Base-by-base conservation (phyloP, 306 rosid genomes). In the Luffa aegyptiaca region DNA sequence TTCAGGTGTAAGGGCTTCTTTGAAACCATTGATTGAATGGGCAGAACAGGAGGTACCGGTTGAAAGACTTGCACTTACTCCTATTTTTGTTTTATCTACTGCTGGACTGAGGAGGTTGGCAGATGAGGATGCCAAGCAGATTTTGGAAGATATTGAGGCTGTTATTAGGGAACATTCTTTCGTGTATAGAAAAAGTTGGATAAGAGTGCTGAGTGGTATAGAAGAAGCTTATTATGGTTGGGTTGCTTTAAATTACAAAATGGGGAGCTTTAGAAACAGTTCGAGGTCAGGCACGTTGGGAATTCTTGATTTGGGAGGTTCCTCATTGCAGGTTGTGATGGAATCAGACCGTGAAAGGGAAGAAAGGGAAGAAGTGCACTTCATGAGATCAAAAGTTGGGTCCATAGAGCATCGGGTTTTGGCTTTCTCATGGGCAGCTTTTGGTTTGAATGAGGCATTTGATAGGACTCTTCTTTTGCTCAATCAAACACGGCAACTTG, bases 151-250 rank as follows among this genome's bases (percentile, higher is more conserved):
- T 72, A 85, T 90, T 1, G 89, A 84, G 72, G 73, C 77, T 81
- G 90, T 92, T 53, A 72, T 92, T 58, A 90, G 85, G 79, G 86
- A 80, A 77, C 86, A 82, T 39, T 45, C 85, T 0, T 86, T 92
- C 82, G 68, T 84, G 88, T 82, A 81, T 82, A 81, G 78, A n/a
- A 90, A 71, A 81, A 85, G 85, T 46, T 90, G 96, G 90, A 89
- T 92, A 42, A 89, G 93, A 86, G 93, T 92, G 72, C 86, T 92
- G 92, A 92, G 87, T 89, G 98, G 98, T 81, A 86, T 73, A 42
- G 97, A 93, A 75, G 98, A 92, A 79, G 98, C 98, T 80, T 89
- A 92, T 80, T 92, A 92, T 86, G 97, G 96, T 57, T 92, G 97
- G 98, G 88, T 93, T 52, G 97, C 97, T 81, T 87, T 92, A 85